Conservation (phyloP, 2,329 filamentous ascomycete genomes). For the Shiraia sp. region DNA sequence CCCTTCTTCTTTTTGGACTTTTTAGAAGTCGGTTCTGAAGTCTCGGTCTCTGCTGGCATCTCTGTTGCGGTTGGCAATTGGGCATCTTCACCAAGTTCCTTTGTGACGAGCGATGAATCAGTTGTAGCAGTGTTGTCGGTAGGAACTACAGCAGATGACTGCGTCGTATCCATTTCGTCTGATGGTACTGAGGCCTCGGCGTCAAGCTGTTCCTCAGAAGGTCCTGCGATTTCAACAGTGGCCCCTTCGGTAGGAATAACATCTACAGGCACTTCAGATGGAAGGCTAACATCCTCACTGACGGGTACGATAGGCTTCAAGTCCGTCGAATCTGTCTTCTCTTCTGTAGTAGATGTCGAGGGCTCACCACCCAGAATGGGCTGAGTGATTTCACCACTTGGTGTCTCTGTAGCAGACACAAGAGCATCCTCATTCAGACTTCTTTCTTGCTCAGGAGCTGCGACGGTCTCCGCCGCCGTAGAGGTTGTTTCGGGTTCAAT, state of each 20-base stretch:
- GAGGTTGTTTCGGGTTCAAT: not conserved
- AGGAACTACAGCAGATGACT: no score
- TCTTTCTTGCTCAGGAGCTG: not conserved
- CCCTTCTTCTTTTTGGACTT: slow-evolving; percentile 31
- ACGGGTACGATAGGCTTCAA: slow-evolving; percentile 12
- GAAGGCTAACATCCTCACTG: slow-evolving; percentile 4
- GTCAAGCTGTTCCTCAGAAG: no score
- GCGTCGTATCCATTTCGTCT: no score
- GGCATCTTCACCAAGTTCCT: slow-evolving; percentile 10
- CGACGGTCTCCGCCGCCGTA: not conserved
- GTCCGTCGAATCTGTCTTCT: slow-evolving; percentile 14
- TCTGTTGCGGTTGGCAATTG: not conserved
- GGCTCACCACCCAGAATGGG: slow-evolving; percentile 8
- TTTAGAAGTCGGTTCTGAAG: slow-evolving; percentile 14
- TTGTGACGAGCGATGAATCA: not conserved
- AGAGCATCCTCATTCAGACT: not conserved
- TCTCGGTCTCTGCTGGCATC: slow-evolving; percentile 8
- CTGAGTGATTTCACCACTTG: not conserved
- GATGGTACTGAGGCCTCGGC: no score
- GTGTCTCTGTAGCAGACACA: not conserved
- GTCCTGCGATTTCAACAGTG: no score
- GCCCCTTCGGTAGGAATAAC: no score
- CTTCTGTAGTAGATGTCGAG: slow-evolving; percentile 14
- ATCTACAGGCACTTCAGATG: no score
- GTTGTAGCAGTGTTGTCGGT: not conserved